A percentile compares a stretch with the other conserved stretches of the same genome.
These are phyloP conservation scores for Skeletonema potamos DNA, from an alignment of 108 stramenopile species.

Conservation along the genomic window DNA sequence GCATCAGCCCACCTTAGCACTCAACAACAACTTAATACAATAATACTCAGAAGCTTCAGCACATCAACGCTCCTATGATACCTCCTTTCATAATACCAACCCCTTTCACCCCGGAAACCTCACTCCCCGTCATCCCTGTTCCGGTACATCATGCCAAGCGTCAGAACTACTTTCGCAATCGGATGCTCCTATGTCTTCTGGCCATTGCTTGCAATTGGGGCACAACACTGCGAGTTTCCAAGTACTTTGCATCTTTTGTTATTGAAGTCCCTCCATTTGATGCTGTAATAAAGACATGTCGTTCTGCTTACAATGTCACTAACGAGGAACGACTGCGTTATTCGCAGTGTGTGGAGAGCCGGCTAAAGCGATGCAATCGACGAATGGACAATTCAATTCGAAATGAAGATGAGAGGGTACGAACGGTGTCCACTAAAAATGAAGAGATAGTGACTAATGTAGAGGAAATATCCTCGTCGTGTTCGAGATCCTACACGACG, in stretches of 20 bases:
- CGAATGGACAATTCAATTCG: constrained; percentile 18
- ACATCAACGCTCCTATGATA: neutral
- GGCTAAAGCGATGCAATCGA: constrained; percentile 30
- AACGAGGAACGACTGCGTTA: constrained; percentile 30
- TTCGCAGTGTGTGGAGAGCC: constrained; percentile 30
- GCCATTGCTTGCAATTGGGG: constrained; percentile 39
- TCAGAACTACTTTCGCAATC: constrained; percentile 30
- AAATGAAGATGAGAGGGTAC: constrained; percentile 29
- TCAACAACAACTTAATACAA: neutral
- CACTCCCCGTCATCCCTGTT: neutral
- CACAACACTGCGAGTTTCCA: constrained; percentile 38
- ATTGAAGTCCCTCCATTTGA: constrained; percentile 36
- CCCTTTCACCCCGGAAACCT: neutral
- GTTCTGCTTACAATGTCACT: constrained; percentile 20
- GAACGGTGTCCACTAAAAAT: constrained; percentile 13
- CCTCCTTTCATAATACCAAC: neutral
- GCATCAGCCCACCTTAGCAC: neutral
- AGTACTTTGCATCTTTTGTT: constrained; percentile 21
- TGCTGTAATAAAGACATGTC: constrained; percentile 14
- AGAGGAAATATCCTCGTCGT: constrained; percentile 11
- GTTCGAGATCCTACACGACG: constrained; percentile 40
- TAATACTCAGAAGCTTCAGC: neutral
- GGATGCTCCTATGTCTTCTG: constrained; percentile 34
- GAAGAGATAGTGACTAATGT: constrained; percentile 19
- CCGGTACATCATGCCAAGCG: neutral